Evolutionary conservation across 1,284 basidiomycete species (phyloP).

Genomic region (Irpex sp.): DNA sequence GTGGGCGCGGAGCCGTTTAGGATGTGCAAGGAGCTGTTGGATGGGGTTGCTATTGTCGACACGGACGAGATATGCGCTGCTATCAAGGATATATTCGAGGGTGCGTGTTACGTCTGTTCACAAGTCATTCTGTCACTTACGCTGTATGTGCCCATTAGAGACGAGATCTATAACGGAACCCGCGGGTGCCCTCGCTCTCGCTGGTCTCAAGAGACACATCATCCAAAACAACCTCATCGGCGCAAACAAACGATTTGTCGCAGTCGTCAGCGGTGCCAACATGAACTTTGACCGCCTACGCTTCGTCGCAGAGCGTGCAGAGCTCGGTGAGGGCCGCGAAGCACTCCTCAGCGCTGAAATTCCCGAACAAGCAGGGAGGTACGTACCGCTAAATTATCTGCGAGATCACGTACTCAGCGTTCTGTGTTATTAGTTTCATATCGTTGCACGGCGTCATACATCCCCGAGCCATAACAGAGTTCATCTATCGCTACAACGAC

Average conservation of each 20-base stretch:
- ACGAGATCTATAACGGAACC: conserved; percentile 95
- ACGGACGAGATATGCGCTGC: conserved; percentile 99
- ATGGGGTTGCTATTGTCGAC: conserved; percentile 80
- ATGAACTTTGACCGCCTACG: conserved; percentile 98
- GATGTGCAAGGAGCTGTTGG: conserved; percentile 82
- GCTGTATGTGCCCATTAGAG: conserved; percentile 34
- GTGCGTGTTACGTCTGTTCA: conserved; percentile 33
- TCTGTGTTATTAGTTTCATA: conserved; percentile 62
- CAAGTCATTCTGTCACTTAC: no score
- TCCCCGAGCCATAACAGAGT: conserved; percentile 94
- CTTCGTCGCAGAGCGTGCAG: conserved; percentile 97
- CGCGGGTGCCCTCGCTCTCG: conserved; percentile 91
- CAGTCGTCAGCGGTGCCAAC: conserved; percentile 92
- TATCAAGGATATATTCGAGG: conserved; percentile 99
- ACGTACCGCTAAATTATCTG: not conserved
- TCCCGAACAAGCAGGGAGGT: conserved; percentile 89
- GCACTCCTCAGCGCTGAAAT: conserved; percentile 91
- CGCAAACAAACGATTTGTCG: conserved; percentile 85
- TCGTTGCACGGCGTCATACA: conserved; percentile 84
- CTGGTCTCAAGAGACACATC: conserved; percentile 90
- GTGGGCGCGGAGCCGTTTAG: conserved; percentile 96
- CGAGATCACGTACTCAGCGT: no score
- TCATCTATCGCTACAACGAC: conserved; percentile 85
- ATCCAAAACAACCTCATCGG: conserved; percentile 75
- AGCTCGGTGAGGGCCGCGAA: conserved; percentile 93